phyloP scores from a whole-genome alignment of 352 stramenopile genomes.

The Pseudoperonospora humuli region DNA sequence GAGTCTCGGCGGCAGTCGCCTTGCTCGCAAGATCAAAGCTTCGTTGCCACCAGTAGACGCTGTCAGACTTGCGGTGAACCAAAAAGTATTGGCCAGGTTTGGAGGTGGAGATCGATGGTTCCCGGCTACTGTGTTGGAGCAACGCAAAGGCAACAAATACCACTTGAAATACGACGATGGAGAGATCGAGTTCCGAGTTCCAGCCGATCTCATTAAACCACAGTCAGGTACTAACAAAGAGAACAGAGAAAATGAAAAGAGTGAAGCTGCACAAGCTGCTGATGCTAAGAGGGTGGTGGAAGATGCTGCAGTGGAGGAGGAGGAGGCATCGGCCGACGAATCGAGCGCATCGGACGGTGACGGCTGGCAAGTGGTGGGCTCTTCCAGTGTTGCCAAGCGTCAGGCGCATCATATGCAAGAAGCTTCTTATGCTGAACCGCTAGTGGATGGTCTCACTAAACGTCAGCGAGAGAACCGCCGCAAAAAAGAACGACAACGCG shows the following conservation, averaged over 20 bases:
- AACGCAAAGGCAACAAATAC: conserved; percentile 66
- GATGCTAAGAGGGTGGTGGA: conserved; percentile 6
- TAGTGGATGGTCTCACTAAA: conserved; percentile 62
- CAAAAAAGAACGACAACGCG: conserved; percentile 68
- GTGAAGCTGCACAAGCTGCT: background rate
- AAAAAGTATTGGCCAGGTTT: conserved; percentile 60
- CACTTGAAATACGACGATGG: conserved; percentile 75
- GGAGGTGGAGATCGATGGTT: conserved; percentile 53
- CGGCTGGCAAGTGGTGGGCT: conserved; percentile 63
- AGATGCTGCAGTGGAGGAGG: conserved; percentile 5
- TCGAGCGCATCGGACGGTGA: conserved; percentile 37
- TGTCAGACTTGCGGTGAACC: conserved; percentile 23
- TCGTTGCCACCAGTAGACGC: conserved; percentile 14
- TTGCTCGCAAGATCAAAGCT: conserved; percentile 17
- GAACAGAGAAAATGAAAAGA: conserved; percentile 3
- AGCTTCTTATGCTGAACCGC: conserved; percentile 6
- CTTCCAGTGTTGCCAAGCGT: conserved; percentile 14
- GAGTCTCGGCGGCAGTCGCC: conserved; percentile 30
- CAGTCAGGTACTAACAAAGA: conserved; percentile 10
- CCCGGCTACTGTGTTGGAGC: conserved; percentile 53
- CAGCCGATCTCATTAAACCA: conserved; percentile 38
- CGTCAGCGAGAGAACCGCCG: conserved; percentile 70
- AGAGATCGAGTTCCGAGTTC: conserved; percentile 63
- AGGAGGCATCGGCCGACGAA: conserved; percentile 10
- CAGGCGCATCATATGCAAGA: conserved; percentile 8